Evolutionary conservation across 257 asterid genomes (phyloP).

Genomic region (Apocynum venetum): DNA sequence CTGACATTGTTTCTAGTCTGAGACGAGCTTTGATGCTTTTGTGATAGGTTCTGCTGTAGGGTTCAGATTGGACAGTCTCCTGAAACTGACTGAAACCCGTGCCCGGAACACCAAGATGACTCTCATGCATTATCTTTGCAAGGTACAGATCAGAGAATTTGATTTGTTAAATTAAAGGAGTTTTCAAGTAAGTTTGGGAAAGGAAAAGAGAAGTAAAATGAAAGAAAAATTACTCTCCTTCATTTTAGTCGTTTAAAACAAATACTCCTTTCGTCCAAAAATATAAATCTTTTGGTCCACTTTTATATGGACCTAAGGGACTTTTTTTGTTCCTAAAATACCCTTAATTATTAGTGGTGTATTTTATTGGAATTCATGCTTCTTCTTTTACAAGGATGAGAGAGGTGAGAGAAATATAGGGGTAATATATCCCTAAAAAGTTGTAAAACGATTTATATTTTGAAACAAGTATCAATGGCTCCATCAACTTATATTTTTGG

Average conservation of each 20-base stretch:
- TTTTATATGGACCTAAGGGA: no score
- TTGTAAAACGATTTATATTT: no score
- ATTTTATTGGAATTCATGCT: no score
- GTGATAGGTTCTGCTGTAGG: conserved; percentile 85
- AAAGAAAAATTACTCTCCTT: not conserved
- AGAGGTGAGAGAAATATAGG: no score
- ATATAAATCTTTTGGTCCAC: no score
- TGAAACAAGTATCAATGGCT: no score
- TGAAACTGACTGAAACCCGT: conserved; percentile 91
- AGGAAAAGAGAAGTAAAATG: not conserved
- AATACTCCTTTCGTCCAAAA: no score
- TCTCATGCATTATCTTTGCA: conserved; percentile 95
- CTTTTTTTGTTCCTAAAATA: no score
- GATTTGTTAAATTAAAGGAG: not conserved
- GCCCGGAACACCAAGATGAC: conserved; percentile 95
- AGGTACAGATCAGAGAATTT: conserved; percentile 37
- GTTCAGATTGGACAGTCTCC: conserved; percentile 92
- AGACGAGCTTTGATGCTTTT: conserved; percentile 22
- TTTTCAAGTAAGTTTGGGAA: not conserved
- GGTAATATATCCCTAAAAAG: no score
- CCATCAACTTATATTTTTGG: no score
- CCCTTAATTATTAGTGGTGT: no score
- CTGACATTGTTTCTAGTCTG: not conserved
- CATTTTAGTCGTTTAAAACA: not conserved
- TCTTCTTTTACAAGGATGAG: no score